Conservation (phyloP, 768 basidiomycete species). For the Tulasnella sp. region DNA sequence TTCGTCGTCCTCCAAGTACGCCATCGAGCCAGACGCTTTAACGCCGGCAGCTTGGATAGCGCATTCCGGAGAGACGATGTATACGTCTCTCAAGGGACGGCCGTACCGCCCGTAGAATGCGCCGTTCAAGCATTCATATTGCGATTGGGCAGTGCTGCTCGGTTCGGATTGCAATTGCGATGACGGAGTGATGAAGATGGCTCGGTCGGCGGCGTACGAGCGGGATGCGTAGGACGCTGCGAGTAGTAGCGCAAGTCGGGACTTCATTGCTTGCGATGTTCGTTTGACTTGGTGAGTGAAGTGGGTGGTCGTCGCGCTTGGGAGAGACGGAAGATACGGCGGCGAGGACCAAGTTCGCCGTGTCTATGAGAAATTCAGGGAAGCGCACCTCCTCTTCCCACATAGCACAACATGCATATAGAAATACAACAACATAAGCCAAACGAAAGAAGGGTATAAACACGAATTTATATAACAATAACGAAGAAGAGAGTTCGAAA, state of each 20-base stretch:
- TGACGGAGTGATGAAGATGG: slow-evolving; percentile 2
- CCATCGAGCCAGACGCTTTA: slow-evolving; percentile 13
- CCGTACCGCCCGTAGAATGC: slow-evolving; percentile 22
- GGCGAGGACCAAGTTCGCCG: too few relatives aligned
- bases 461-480: too few relatives aligned
- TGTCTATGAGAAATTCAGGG: too few relatives aligned
- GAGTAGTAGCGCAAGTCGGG: not conserved
- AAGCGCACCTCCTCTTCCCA: too few relatives aligned
- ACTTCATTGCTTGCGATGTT: not conserved
- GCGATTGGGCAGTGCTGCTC: not conserved
- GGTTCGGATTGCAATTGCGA: not conserved
- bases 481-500: too few relatives aligned
- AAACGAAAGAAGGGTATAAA: too few relatives aligned
- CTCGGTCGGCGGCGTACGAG: not conserved
- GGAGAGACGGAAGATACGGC: too few relatives aligned
- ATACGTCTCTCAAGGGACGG: slow-evolving; percentile 28
- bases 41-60: not conserved
- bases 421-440: too few relatives aligned
- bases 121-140: slow-evolving; percentile 3
- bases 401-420: too few relatives aligned
- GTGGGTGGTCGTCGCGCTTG: not conserved
- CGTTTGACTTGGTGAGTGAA: not conserved
- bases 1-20: slow-evolving; percentile 3
- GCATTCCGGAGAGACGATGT: slow-evolving; percentile 11
- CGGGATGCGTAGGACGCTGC: not conserved